Evolutionary conservation across 306 rosid species (phyloP), one percentile per base, ranked within the genome.

Genomic region (Canavalia gladiata): DNA sequence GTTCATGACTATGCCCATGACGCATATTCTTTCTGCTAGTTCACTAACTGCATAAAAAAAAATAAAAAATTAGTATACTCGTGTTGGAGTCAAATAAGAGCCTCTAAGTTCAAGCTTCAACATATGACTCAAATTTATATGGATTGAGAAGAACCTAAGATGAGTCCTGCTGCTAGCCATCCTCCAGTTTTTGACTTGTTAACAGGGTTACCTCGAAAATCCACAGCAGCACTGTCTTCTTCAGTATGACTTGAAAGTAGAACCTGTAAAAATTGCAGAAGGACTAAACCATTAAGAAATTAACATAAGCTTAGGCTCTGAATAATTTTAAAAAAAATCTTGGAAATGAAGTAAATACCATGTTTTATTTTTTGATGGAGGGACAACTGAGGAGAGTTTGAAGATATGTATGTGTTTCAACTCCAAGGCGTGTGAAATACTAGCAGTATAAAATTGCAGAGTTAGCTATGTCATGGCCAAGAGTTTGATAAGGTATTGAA

Each of bases 141-240:
- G 71, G 45, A 52, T 49, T 73, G 42, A 71, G 31, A 43, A 80
- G 76, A 42, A 95, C 99, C 97, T 92, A 95, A 87, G 84, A 90
- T 92, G 60, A 95, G 94, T 69, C 97, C 98, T 56, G 98, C 97
- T 55, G 89, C 98, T 64, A 93, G 83, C 99, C 99, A 95, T 43
- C 97, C 92, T 1, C 99, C 97, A 8, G 94, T 90, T 70, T 84
- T 91, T 29, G 89, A 80, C 70, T 91, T 95, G 77, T 93, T 94
- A 0, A 69, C 91, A 0, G 91, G 93, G 4, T 82, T 74, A 12
- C 98, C 98, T 62, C 94, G 79, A 75, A 84, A 93, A 87, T 95
- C 91, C 60, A 87, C 89, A 13, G 86, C 82, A 49, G 68, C 72
- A 74, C 66, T 87, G 29, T 85, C 93, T 45, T 83, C 82, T 79